Base-by-base conservation (phyloP, 2,329 filamentous ascomycete species). In the Paecilomyces niveus region DNA sequence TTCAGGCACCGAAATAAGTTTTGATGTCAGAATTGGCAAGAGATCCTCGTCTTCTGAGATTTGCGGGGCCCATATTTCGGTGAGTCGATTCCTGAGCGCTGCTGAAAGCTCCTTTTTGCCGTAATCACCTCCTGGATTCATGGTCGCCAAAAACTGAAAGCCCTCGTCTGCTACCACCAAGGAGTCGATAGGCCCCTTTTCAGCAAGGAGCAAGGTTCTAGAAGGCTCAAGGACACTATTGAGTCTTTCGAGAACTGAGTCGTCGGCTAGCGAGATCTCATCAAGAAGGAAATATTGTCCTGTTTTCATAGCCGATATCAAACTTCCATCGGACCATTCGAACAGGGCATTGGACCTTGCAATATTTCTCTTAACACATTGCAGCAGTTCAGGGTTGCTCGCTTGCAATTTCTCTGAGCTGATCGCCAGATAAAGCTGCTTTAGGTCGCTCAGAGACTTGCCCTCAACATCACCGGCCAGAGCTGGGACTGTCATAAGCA, bases 101-200 rank as follows among this genome's bases (percentile, higher is more conserved):
- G 94, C 94, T 0, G 94, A 99, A 11, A 99, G 82, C 72, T 99
- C 94, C 65, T 93, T 91, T 77, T 99, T 99, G 63, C 94, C 94
- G 72, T 97, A 99, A 70, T 99, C 94, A 53, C 95, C 94, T 55
- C 95, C 95, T 8, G 94, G 94, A 65, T 99, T 99, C 94, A 99
- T 99, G 0, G 94, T 99, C 3, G 94, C 93, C 60, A 99, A 85
- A 74, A 99, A 97, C 68, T 99, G 92, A 74, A 97, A 99, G 0
- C 89, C 90, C 49, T 88, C 81, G 10, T 81, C 75, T 5, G 89
- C 94, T 45, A 84, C 83, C 26, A 99, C 83, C 62, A 90, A 86
- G 0, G 92, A 92, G 71, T 96, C 87, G 4, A 89, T 83, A 1
- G 90, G 85, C 0, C 94, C 95, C 74, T 97, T 99, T 72, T 99